Base-by-base conservation (phyloP, 164 flowering plant genomes). In the Aristolochia fimbriata region DNA sequence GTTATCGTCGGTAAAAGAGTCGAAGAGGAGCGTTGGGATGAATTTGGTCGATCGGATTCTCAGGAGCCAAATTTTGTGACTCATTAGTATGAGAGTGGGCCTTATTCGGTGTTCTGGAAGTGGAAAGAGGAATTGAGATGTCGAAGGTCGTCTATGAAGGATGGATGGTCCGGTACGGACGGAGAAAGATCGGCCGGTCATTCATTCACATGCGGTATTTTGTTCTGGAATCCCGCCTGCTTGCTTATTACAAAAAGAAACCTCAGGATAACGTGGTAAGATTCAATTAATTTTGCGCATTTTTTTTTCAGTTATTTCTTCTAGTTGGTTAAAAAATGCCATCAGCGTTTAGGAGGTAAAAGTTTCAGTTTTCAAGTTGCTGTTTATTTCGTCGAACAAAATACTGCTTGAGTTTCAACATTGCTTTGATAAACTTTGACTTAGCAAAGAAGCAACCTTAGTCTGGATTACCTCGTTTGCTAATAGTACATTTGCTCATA, bases 161-260 rank as follows among this genome's bases (percentile, higher is more conserved):
- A 62, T 94, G 97, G 97, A 85, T 94, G 97, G 99, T 94, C 41
- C 73, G 99, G 60, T 87, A 83, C 70, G 99, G 99, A 22, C 70
- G 99, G 76, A 74, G 97, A 76, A 94, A 88, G 87, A 87, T 94
- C 69, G 99, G 99, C 3, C 74, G 97, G 68, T 94, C 99, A 2
- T 94, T 62, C 64, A 88, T 94, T 55, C 99, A 94, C 47, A 94
- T 91, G 97, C 73, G 99, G 20, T 94, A 84, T 74, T 94, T 94
- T 64, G 97, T 94, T 65, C 91, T 94, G 10, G 99, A 88, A 69
- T 67, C 89, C 45, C 80, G 92, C 22, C 75, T 94, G 67, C 83
- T 94, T 41, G 96, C 99, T 7, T 94, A 94, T 68, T 94, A 88
- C 81, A 94, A 94, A 86, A 82, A 66, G 77, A 91, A 91, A 68